Evolutionary conservation across 495 filamentous ascomycete species (phyloP).

Genomic region (Trichoderma reesei): DNA sequence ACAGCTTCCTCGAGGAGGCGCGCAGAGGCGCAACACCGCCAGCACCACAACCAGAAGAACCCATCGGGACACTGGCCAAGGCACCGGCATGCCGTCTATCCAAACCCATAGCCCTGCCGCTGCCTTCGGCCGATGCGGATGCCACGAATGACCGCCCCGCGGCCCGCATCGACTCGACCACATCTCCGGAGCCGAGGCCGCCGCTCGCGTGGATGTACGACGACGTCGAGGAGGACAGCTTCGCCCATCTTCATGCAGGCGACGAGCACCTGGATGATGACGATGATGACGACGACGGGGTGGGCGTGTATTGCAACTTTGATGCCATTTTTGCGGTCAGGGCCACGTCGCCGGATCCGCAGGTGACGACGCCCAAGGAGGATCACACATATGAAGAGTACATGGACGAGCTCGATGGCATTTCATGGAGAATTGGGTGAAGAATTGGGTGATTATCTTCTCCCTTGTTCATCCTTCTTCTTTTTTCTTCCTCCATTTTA

Average conservation of each 20-base stretch:
- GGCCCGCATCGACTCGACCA: conserved; percentile 5
- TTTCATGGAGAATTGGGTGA: conserved; percentile 19
- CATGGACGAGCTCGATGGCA: conserved; percentile 39
- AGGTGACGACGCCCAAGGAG: conserved; percentile 6
- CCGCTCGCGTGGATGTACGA: conserved; percentile 15
- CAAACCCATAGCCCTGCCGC: conserved; percentile 6
- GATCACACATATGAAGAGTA: conserved; percentile 30
- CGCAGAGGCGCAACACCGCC: not conserved
- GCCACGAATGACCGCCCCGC: not conserved
- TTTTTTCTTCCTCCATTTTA: not conserved
- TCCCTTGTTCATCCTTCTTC: too few relatives aligned
- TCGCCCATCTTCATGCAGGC: conserved; percentile 26
- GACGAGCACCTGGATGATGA: conserved; percentile 35
- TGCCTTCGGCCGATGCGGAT: conserved; percentile 2
- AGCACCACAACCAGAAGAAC: not conserved
- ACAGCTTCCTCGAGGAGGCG: not conserved
- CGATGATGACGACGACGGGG: conserved; percentile 29
- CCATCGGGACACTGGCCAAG: not conserved
- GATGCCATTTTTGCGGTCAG: conserved; percentile 32
- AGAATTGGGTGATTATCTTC: too few relatives aligned
- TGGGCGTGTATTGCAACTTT: conserved; percentile 41
- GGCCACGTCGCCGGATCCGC: conserved; percentile 9
- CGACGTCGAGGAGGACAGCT: conserved; percentile 23
- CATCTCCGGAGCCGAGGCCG: conserved; percentile 7
- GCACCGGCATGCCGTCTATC: not conserved